Percentiles rank a stretch among this genome's conserved stretches.
Evolutionary conservation across 371 early-diverging fungal species (phyloP).

Genomic region (Thermomucor indicae-seudaticae): DNA sequence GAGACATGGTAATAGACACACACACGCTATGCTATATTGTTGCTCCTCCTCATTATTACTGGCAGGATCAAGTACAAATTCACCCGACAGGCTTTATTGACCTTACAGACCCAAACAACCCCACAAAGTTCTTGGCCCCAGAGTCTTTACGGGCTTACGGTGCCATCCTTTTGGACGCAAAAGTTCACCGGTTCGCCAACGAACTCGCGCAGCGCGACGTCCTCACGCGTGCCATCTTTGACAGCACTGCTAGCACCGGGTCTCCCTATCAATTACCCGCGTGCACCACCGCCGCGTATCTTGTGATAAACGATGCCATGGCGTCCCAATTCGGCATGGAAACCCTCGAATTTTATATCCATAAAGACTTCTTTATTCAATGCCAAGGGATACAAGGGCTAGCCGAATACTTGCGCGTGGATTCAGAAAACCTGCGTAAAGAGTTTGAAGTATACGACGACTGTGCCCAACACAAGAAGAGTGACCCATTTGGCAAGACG

Average conservation of each 20-base stretch:
- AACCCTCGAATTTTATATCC: slow-evolving; percentile 59
- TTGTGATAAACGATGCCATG: slow-evolving; percentile 54
- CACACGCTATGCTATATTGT: too few species aligned
- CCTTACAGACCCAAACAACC: slow-evolving; percentile 58
- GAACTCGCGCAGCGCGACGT: slow-evolving; percentile 65
- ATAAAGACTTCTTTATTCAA: slow-evolving; percentile 57
- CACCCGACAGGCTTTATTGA: slow-evolving; percentile 88
- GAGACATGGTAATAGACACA: slow-evolving; percentile 77
- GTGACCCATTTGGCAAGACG: slow-evolving; percentile 58
- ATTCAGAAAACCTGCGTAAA: slow-evolving; percentile 31
- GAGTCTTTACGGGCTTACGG: slow-evolving; percentile 84
- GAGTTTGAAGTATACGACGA: slow-evolving; percentile 60
- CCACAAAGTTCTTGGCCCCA: slow-evolving; percentile 68
- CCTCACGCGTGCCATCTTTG: slow-evolving; percentile 51
- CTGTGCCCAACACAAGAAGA: slow-evolving; percentile 18
- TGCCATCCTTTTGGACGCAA: slow-evolving; percentile 61
- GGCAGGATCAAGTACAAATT: slow-evolving; percentile 58
- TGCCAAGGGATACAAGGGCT: slow-evolving; percentile 45
- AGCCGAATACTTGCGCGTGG: slow-evolving; percentile 53
- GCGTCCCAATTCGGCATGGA: slow-evolving; percentile 51
- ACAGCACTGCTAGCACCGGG: slow-evolving; percentile 1
- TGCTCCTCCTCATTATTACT: too few species aligned
- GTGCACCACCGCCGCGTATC: slow-evolving; percentile 25
- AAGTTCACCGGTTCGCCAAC: slow-evolving; percentile 72
- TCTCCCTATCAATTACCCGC: neutral